Evolutionary conservation across 2,329 filamentous ascomycete genomes (phyloP).

Genomic region (Xylariaceae sp.): DNA sequence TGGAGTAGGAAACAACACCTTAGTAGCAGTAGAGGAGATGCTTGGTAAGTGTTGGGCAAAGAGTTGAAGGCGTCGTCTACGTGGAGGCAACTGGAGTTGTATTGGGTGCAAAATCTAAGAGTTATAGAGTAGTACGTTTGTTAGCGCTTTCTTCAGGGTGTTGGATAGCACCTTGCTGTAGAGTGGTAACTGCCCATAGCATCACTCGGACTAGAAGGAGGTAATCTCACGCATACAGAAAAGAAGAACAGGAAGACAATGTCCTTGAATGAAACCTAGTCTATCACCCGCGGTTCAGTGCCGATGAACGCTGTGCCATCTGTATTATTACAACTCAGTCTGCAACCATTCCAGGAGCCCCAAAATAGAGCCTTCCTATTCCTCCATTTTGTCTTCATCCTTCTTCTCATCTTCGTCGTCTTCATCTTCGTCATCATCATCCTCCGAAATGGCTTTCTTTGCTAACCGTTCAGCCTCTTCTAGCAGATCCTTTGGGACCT

Average conservation of each 20-base stretch:
- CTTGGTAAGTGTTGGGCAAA: too few species aligned
- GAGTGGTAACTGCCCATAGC: slow-evolving; percentile 2
- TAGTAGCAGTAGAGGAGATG: too few species aligned
- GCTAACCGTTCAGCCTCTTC: slow-evolving; percentile 94
- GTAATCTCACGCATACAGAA: slow-evolving; percentile 14
- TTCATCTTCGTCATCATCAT: slow-evolving; percentile 83
- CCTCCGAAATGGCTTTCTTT: slow-evolving; percentile 86
- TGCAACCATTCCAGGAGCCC: neutral
- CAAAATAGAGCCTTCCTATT: slow-evolving; percentile 57
- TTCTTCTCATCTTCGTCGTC: slow-evolving; percentile 70
- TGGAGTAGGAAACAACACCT: too few species aligned
- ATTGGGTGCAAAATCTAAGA: too few species aligned
- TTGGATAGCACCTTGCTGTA: too few species aligned
- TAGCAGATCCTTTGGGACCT: slow-evolving; percentile 87
- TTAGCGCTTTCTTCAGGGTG: too few species aligned
- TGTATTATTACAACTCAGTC: slow-evolving; percentile 32
- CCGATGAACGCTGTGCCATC: slow-evolving; percentile 23
- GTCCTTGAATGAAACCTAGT: slow-evolving; percentile 35
- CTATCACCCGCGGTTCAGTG: slow-evolving; percentile 28
- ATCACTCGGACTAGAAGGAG: slow-evolving; percentile 5
- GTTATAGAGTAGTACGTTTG: too few species aligned
- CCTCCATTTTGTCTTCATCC: slow-evolving; percentile 85
- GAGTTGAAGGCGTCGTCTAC: too few species aligned
- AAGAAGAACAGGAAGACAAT: slow-evolving; percentile 16
- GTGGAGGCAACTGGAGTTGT: too few species aligned